A percentile compares a stretch with the other conserved stretches of the same genome.
phyloP scores from a whole-genome alignment of 192 early-diverging fungal species.

The Linnemannia elongata region DNA sequence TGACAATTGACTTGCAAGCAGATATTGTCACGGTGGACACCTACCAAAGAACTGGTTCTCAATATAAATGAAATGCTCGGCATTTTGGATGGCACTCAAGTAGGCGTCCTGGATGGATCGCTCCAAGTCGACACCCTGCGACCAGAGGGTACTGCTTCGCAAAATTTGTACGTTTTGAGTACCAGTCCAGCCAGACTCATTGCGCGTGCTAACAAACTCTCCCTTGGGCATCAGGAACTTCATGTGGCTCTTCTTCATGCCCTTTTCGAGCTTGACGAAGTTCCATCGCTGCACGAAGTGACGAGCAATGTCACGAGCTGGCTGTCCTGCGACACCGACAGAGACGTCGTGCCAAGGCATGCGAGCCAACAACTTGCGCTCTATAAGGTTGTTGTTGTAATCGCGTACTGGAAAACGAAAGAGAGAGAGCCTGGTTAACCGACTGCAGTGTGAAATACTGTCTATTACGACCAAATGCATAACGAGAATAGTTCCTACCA shows the following conservation, averaged over 20 bases:
- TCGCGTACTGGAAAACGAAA: slow-evolving; percentile 57
- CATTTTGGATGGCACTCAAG: slow-evolving; percentile 75
- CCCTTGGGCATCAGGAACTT: slow-evolving; percentile 83
- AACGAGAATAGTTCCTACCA: slow-evolving; percentile 40
- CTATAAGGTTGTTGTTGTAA: slow-evolving; percentile 62
- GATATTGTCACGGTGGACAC: neutral
- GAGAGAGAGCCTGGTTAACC: neutral
- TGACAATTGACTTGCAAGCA: neutral
- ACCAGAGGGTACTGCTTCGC: slow-evolving; percentile 80
- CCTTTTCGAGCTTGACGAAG: slow-evolving; percentile 83
- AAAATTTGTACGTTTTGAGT: slow-evolving; percentile 78
- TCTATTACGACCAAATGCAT: neutral
- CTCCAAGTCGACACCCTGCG: slow-evolving; percentile 73
- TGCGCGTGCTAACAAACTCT: slow-evolving; percentile 74
- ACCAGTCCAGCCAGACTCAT: slow-evolving; percentile 72
- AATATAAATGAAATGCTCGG: slow-evolving; percentile 94
- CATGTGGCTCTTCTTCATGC: slow-evolving; percentile 67
- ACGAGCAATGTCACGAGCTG: slow-evolving; percentile 86
- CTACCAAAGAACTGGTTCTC: slow-evolving; percentile 95
- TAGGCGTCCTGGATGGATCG: slow-evolving; percentile 89
- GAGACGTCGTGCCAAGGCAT: slow-evolving; percentile 95
- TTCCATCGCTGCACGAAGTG: slow-evolving; percentile 96
- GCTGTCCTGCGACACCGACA: slow-evolving; percentile 81
- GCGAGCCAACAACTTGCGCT: slow-evolving; percentile 65
- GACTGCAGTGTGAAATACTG: neutral